Evolutionary conservation across 495 filamentous ascomycete genomes (phyloP).

Genomic region (Neurospora africana): DNA sequence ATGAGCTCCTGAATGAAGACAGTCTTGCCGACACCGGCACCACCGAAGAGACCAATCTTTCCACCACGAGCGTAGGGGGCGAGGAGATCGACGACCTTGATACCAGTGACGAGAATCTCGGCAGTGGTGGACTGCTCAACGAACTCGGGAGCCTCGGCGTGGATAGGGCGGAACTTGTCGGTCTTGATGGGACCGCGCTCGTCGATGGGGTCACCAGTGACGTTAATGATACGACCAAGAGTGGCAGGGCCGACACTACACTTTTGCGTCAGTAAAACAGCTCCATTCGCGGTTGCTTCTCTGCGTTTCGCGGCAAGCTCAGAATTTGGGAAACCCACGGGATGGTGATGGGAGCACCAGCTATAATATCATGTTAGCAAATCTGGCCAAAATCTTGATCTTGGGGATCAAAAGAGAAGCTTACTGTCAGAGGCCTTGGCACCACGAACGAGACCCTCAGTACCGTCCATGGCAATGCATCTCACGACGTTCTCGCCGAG

Average conservation of each 20-base stretch:
- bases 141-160: slow-evolving; percentile 86
- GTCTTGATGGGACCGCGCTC: slow-evolving; percentile 97
- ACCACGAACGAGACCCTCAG: slow-evolving; percentile 96
- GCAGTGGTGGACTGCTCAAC: slow-evolving; percentile 89
- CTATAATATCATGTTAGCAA: slow-evolving; percentile 13
- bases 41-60: slow-evolving; percentile 99
- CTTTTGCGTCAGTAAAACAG: background rate
- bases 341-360: slow-evolving; percentile 91
- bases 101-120: slow-evolving; percentile 96
- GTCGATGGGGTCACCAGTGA: slow-evolving; percentile 99
- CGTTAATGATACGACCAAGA: slow-evolving; percentile 99
- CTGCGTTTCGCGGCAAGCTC: background rate
- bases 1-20: slow-evolving; percentile 99
- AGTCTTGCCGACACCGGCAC: slow-evolving; percentile 99
- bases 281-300: background rate
- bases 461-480: slow-evolving; percentile 99
- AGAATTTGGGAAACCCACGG: slow-evolving; percentile 35
- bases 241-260: slow-evolving; percentile 71
- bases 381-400: background rate
- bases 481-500: slow-evolving; percentile 98
- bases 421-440: slow-evolving; percentile 61
- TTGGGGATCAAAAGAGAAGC: background rate
- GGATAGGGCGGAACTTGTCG: slow-evolving; percentile 76
- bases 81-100: slow-evolving; percentile 98
- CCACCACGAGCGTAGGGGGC: slow-evolving; percentile 99